Evolutionary conservation across 257 asterid genomes (phyloP).

Genomic region (Gentiana straminea): DNA sequence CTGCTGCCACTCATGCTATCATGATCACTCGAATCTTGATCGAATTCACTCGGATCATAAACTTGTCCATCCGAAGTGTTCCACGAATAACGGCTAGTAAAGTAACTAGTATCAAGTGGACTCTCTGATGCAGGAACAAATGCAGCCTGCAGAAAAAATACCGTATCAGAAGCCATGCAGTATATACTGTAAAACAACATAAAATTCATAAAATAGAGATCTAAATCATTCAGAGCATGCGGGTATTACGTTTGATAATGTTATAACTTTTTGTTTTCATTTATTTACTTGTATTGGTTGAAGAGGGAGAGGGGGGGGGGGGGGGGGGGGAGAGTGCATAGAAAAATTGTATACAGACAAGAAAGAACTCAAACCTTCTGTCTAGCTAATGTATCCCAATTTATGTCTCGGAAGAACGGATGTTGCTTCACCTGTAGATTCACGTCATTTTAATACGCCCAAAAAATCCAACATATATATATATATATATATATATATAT

Average conservation of each 20-base stretch:
- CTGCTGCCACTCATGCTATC: conserved; percentile 19
- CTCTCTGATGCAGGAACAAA: conserved; percentile 89
- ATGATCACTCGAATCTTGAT: conserved; percentile 40
- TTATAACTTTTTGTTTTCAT: too few species aligned
- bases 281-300: too few species aligned
- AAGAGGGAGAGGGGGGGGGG: neutral
- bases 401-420: conserved; percentile 76
- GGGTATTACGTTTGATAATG: too few species aligned
- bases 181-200: too few species aligned
- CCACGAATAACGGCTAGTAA: conserved; percentile 49
- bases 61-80: conserved; percentile 39
- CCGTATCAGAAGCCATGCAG: neutral
- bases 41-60: conserved; percentile 51
- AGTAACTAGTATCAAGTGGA: conserved; percentile 81
- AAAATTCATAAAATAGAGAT: too few species aligned
- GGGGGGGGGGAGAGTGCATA: neutral
- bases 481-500: too few species aligned
- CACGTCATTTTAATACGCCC: conserved; percentile 1
- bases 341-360: neutral
- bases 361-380: conserved; percentile 41
- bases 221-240: too few species aligned
- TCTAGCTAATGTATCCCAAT: conserved; percentile 85
- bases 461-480: too few species aligned
- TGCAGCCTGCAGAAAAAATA: conserved; percentile 54
- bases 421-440: conserved; percentile 73